Base-by-base conservation (phyloP, 352 stramenopile genomes). In the Thraustotheca clavata region DNA sequence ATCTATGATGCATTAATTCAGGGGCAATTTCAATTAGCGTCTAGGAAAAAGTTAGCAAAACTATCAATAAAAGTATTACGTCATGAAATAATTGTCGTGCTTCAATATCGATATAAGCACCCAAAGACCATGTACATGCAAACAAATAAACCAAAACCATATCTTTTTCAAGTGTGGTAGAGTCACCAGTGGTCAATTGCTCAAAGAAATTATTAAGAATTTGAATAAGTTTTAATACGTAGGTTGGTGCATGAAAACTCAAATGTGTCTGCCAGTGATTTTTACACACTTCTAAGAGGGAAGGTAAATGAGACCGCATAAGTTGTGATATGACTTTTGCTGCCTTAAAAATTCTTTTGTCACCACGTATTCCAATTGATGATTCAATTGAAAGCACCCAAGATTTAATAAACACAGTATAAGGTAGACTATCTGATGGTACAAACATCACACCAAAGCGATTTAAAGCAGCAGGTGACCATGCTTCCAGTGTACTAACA, bases 341-440 rank as follows among this genome's bases (percentile, higher is more conserved):
- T 32, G 75, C 71, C 29, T 55, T 62, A 18, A 75, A 63, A 12
- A 73, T 67, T 0, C 72, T 68, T 4, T 33, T 47, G 49, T 46
- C 49, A n/a, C n/a, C n/a, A n/a, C n/a, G n/a, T n/a, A n/a, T n/a
- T n/a, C n/a, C n/a, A n/a, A n/a, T n/a, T 31, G 43, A 52, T 31
- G 43, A 14, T 66, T 66, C 36, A 24, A 75, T 60, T 11, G 59
- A 60, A n/a, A 69, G 33, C 5, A 71, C 48, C 79, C 80, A 90
- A 38, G 72, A 80, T 57, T 88, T 88, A 32, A 90, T 80, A 35
- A 88, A 47, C 20, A 86, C 32, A 4, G 77, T 90, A 52, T 88
- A 88, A 12, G 80, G 69, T 16, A 86, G 39, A 36, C 76, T 71
- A 39, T 87, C 75, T 0, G 62, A 59, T 24, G 79, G 74, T 35